These are phyloP conservation scores for Trypanosoma scelopori DNA, from an alignment of 208 protist genomes.

Conservation along the genomic window DNA sequence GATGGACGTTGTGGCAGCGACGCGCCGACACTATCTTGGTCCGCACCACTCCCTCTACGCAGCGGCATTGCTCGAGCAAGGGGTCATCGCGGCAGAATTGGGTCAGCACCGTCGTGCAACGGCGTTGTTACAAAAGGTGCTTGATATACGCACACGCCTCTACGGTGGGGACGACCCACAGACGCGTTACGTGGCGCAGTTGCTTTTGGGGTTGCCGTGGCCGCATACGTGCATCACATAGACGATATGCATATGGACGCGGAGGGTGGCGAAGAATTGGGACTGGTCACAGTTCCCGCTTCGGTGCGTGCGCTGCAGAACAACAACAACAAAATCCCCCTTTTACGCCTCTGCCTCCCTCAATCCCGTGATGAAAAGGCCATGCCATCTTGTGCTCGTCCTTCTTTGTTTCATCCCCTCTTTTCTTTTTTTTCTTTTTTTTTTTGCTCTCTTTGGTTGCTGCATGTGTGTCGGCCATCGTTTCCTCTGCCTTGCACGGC, in stretches of 20 bases:
- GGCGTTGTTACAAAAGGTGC: conserved; percentile 14
- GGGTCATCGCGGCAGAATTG: conserved; percentile 38
- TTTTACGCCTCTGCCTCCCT: too few relatives aligned
- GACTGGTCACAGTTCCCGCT: too few relatives aligned
- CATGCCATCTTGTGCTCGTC: too few relatives aligned
- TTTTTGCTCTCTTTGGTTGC: too few relatives aligned
- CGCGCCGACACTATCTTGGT: conserved; percentile 42
- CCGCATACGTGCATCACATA: too few relatives aligned
- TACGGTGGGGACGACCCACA: conserved; percentile 15
- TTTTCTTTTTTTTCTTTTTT: too few relatives aligned
- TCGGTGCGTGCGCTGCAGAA: too few relatives aligned
- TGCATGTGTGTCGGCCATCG: too few relatives aligned
- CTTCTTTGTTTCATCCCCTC: too few relatives aligned
- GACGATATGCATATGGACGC: background rate
- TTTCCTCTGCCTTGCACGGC: too few relatives aligned
- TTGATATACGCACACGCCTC: conserved; percentile 6
- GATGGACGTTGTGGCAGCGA: conserved; percentile 40
- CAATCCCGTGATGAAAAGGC: too few relatives aligned
- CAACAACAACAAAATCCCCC: too few relatives aligned
- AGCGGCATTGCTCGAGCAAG: conserved; percentile 31
- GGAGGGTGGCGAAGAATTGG: background rate
- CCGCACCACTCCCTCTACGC: conserved; percentile 42
- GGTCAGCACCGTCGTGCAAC: conserved; percentile 29
- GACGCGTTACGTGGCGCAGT: conserved; percentile 6
- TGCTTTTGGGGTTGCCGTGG: conserved; percentile 12